These are phyloP conservation scores for Kwoniella shandongensis DNA, from an alignment of 768 basidiomycete species.

Conservation along the genomic window DNA sequence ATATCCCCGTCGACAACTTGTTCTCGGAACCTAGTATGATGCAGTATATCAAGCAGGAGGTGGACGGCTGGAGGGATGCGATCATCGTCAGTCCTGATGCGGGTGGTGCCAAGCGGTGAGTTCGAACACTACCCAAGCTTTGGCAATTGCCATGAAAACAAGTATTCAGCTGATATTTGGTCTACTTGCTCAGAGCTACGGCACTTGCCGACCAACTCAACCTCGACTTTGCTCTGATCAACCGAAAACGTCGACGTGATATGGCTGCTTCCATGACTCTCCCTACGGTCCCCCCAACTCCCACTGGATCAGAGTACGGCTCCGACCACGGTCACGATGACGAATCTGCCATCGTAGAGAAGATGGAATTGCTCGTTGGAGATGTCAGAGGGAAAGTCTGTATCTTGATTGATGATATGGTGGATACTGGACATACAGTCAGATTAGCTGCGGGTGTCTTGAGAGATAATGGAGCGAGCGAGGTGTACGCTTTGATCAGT, in stretches of 20 bases:
- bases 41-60: constrained; percentile 89
- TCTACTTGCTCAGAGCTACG: constrained; percentile 85
- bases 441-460: constrained; percentile 86
- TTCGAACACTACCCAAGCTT: too few species aligned
- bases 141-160: too few species aligned
- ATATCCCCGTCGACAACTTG: constrained; percentile 99
- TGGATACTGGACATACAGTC: constrained; percentile 63
- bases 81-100: constrained; percentile 98
- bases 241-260: constrained; percentile 85
- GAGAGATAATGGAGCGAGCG: constrained; percentile 78
- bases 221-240: constrained; percentile 97
- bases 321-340: constrained; percentile 34
- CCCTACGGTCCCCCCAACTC: constrained; percentile 44
- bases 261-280: constrained; percentile 28
- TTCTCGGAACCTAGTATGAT: constrained; percentile 95
- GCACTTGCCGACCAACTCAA: constrained; percentile 94
- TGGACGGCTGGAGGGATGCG: constrained; percentile 72
- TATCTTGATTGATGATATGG: constrained; percentile 96
- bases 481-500: constrained; percentile 89
- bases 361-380: constrained; percentile 69
- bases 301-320: constrained; percentile 38
- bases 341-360: constrained; percentile 38
- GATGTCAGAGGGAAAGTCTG: constrained; percentile 75
- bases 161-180: neutral
- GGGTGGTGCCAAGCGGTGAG: constrained; percentile 92